Conservation (phyloP, 129 eudicot species). For the Gnaphalium uliginosum region DNA sequence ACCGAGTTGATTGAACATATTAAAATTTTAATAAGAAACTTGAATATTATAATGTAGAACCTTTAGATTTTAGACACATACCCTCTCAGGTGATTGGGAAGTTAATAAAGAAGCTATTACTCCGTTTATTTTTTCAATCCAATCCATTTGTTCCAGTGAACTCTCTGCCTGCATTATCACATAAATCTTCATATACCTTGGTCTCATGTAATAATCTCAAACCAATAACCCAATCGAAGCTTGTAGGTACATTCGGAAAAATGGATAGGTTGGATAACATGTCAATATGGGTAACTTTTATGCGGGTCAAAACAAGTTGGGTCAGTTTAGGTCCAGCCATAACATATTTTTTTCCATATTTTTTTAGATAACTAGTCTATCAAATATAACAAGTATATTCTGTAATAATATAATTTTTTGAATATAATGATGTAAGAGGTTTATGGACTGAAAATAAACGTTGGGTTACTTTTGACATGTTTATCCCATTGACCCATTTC, state of each 20-base stretch:
- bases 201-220: background rate
- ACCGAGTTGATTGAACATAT: constrained; percentile 12
- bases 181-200: background rate
- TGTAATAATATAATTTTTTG: too few relatives aligned
- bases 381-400: background rate
- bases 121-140: constrained; percentile 89
- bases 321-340: background rate
- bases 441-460: background rate
- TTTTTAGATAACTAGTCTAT: background rate
- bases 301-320: background rate
- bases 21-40: background rate
- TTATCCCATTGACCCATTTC: background rate
- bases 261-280: background rate
- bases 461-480: background rate
- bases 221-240: background rate
- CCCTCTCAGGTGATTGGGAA: constrained; percentile 71
- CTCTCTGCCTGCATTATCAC: constrained; percentile 68
- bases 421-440: too few relatives aligned
- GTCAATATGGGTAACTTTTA: background rate
- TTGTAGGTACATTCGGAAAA: background rate
- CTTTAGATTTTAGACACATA: constrained; percentile 12
- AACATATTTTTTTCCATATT: background rate
- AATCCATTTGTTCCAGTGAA: constrained; percentile 79
- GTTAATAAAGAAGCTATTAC: constrained; percentile 79
- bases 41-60: background rate